Percentiles rank a stretch among this genome's conserved stretches.
Evolutionary conservation across 1,284 basidiomycete genomes (phyloP).

Genomic region (Cryptococcus hybrid): DNA sequence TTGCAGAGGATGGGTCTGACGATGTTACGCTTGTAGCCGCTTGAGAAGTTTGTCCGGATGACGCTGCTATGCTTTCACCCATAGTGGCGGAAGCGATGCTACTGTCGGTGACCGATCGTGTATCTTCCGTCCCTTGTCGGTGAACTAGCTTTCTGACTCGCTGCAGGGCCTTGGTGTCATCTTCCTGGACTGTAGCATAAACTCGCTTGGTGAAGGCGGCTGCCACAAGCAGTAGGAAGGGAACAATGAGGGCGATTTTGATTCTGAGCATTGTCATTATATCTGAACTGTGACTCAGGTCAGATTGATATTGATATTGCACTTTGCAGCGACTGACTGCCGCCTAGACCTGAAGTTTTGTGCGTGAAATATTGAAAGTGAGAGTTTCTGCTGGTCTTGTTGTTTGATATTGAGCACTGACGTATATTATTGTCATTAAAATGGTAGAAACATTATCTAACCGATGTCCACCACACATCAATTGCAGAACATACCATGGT

Average conservation of each 20-base stretch:
- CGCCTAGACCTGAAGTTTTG: not conserved
- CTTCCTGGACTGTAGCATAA: not conserved
- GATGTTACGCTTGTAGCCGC: not conserved
- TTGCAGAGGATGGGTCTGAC: not conserved
- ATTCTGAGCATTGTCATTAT: conserved; percentile 2
- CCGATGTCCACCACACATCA: not conserved
- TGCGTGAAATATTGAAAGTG: not conserved
- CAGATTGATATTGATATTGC: not conserved
- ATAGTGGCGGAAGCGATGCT: not conserved
- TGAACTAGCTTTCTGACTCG: not conserved
- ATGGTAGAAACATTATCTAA: not conserved
- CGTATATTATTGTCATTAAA: not conserved
- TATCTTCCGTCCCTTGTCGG: not conserved
- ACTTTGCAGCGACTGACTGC: not conserved
- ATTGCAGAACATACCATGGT: no score
- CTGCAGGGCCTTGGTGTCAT: not conserved
- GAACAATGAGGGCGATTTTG: conserved; percentile 1
- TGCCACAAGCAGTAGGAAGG: not conserved
- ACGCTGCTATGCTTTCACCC: not conserved
- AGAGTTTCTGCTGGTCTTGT: not conserved
- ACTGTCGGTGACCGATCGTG: not conserved
- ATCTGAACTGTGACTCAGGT: not conserved
- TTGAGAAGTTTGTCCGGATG: not conserved
- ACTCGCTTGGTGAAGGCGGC: not conserved
- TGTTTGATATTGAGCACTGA: not conserved